phyloP scores from a whole-genome alignment of 2,329 filamentous ascomycete genomes.

The Fusarium longipes region DNA sequence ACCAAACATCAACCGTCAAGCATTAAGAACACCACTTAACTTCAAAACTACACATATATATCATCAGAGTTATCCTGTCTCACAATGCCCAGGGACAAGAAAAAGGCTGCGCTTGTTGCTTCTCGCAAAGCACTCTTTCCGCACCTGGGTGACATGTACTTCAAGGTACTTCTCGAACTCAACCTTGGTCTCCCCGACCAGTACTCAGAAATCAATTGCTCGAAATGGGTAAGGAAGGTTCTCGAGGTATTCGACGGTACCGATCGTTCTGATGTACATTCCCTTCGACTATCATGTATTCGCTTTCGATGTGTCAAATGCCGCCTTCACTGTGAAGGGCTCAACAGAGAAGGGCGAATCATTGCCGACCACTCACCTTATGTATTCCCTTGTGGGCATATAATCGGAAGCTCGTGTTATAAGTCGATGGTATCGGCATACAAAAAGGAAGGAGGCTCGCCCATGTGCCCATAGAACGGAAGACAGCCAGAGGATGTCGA shows the following conservation, averaged over 20 bases:
- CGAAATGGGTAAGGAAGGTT: slow-evolving; percentile 5
- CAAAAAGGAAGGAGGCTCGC: background rate
- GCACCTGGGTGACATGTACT: slow-evolving; percentile 9
- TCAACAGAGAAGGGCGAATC: background rate
- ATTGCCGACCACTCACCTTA: background rate
- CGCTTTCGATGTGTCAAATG: slow-evolving; percentile 34
- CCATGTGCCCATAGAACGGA: slow-evolving; percentile 36
- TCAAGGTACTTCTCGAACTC: slow-evolving; percentile 1
- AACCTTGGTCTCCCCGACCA: slow-evolving; percentile 34
- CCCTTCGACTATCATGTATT: slow-evolving; percentile 21
- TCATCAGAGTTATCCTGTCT: background rate
- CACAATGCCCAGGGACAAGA: background rate
- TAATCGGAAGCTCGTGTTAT: slow-evolving; percentile 37
- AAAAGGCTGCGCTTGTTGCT: background rate
- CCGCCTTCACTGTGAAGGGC: slow-evolving; percentile 23
- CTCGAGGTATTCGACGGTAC: background rate
- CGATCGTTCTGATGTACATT: no score
- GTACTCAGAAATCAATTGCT: slow-evolving; percentile 15
- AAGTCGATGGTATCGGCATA: background rate
- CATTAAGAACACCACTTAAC: background rate
- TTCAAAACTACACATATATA: background rate
- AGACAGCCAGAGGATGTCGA: slow-evolving; percentile 8
- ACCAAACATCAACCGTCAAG: background rate
- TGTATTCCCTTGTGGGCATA: slow-evolving; percentile 39
- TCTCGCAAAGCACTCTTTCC: background rate